Base-by-base conservation (phyloP, 2,329 filamentous ascomycete species). In the Hortaea werneckii region DNA sequence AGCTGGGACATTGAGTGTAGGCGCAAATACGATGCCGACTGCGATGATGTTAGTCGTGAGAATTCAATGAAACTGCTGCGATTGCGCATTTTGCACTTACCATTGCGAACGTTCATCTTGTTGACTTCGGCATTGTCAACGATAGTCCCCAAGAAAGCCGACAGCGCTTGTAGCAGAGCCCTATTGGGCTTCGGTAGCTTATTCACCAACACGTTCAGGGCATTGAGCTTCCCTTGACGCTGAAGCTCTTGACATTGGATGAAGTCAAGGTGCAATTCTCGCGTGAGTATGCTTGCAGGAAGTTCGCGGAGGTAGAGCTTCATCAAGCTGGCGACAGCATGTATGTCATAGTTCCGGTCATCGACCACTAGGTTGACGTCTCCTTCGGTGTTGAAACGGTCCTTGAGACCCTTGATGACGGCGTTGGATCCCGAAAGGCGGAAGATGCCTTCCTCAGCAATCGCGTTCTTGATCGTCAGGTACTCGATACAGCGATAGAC, bases 401-500 rank as follows among this genome's bases (percentile, higher is more conserved):
- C 90, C 50, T 85, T 85, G 38, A 98, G 76, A 47, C 80, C 80
- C 66, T 90, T 94, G 67, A 98, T 94, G 42, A 95, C 83, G 45
- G 94, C 78, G 61, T 95, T 96, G 1, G 90, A 96, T n/a, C 92
- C 92, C 64, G 89, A 96, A 37, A 98, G 74, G 43, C 92, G 82
- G 74, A 98, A 98, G 37, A 98, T 95, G 38, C 92, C 92, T 66
- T 98, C 92, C 64, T 98, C 92, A 5, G 74, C 75, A 41, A 83
- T 75, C 8, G 89, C 92, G 51, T 85, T 80, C 69, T 89, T 89
- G 5, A 79, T 77, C 54, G 87, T 83, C 12, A 98, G 75, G 64
- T 95, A 98, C 64, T 96, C 87, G 50, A 98, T 85, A 61, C 88
- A 95, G 47, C 92, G 83, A 67, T 94, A 98, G 6, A 96, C 87